Evolutionary conservation across 140 eudicot genomes (phyloP), one percentile per base, ranked within the genome.

Genomic region (Anethum foeniculum): DNA sequence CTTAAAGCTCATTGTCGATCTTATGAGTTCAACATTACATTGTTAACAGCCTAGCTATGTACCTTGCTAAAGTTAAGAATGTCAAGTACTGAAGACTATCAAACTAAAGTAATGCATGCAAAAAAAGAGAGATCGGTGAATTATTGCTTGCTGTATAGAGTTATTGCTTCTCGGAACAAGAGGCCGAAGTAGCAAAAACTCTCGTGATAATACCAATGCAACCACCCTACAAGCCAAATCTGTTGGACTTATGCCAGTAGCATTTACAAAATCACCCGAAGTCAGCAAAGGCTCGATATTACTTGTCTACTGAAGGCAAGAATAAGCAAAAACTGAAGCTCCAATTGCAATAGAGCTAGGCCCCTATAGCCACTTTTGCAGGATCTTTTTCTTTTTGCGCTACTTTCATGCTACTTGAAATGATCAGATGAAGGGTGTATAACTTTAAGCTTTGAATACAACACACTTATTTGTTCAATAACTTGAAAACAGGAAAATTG

Each of bases 301-400:
- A 71, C 77, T 77, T n/a, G 85, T 43, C 39, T 82, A 85, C 1
- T 90, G 90, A 78, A 85, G 85, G 68, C 82, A 93, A 0, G 89
- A 83, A 80, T 85, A 89, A 47, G 94, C 97, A 78, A 87, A 79
- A 72, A 89, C 82, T 47, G 97, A 87, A 54, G 90, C 89, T 49
- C 92, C 96, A 15, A 89, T 81, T 21, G 82, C 88, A 23, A 89
- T 58, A 14, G 94, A 87, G 43, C 97, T 77, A 93, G 28, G 74
- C 88, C 87, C 80, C 93, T 94, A 89, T 60, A 93, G 46, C 97
- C 94, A 93, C 84, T 76, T 86, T 79, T 78, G 80, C 54, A 80
- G 85, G 5, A 86, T 85, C 44, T 78, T 85, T 84, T 72, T 93
- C 83, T 82, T 90, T 36, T 88, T 86, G 80, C 91, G 84, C 38